Evolutionary conservation across 768 basidiomycete genomes (phyloP).

Genomic region (Mrakia frigida): DNA sequence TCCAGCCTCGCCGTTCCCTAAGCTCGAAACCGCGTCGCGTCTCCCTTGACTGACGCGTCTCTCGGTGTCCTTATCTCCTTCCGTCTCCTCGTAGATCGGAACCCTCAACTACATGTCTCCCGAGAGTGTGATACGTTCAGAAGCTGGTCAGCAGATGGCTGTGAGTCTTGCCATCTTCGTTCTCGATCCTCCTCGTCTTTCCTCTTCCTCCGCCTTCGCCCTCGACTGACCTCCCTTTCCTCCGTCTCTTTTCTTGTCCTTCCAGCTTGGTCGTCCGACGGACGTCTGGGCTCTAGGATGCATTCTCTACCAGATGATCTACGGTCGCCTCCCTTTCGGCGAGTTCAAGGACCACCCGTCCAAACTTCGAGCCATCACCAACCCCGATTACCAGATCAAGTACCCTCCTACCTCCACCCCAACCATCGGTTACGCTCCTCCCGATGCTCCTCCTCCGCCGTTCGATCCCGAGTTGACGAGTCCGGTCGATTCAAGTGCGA

Average conservation of each 20-base stretch:
- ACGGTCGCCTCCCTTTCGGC: slow-evolving; percentile 87
- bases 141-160: slow-evolving; percentile 81
- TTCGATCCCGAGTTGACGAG: slow-evolving; percentile 63
- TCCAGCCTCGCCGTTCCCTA: neutral
- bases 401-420: slow-evolving; percentile 53
- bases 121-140: slow-evolving; percentile 75
- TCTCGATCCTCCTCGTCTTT: neutral
- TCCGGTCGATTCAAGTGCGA: slow-evolving; percentile 67
- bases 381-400: slow-evolving; percentile 67
- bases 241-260: neutral
- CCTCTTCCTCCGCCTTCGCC: too few species aligned
- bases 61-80: neutral
- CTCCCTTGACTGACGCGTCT: neutral
- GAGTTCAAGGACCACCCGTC: slow-evolving; percentile 60
- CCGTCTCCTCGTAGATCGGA: slow-evolving; percentile 61
- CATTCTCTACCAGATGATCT: slow-evolving; percentile 98
- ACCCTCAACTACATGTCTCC: slow-evolving; percentile 99
- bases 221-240: slow-evolving; percentile 7
- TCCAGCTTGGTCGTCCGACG: slow-evolving; percentile 72
- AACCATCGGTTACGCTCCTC: neutral
- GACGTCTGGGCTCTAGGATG: slow-evolving; percentile 98
- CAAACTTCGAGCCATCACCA: slow-evolving; percentile 92
- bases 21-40: neutral
- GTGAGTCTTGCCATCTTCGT: slow-evolving; percentile 43
- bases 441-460: slow-evolving; percentile 50